Conservation (phyloP, 495 filamentous ascomycete species). For the Aspergillus bertholletiae region DNA sequence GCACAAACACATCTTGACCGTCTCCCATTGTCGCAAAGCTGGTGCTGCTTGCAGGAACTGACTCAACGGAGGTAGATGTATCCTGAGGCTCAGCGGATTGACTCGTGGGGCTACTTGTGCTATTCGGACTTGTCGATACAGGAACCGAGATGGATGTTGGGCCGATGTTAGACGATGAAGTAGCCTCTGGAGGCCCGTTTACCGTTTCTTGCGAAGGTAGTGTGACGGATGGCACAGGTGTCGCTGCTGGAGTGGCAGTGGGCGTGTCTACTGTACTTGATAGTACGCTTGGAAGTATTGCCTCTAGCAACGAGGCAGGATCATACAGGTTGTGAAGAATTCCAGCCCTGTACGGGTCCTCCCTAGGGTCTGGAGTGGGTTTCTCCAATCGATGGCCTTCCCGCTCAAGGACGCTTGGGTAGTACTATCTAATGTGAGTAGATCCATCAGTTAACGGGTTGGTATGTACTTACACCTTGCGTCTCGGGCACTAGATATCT, state of each 20-base stretch:
- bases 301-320: conserved; percentile 18
- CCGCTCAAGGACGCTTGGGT: conserved; percentile 36
- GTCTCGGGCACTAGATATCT: conserved; percentile 25
- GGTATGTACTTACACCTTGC: conserved; percentile 27
- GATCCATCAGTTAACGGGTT: not conserved
- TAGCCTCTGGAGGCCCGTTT: not conserved
- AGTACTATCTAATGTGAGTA: conserved; percentile 22
- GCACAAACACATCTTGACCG: conserved; percentile 48
- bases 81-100: not conserved
- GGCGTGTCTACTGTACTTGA: not conserved
- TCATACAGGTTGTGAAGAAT: conserved; percentile 24
- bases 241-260: conserved; percentile 2
- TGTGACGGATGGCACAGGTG: not conserved
- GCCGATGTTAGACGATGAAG: not conserved
- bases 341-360: no score
- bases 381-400: conserved; percentile 38
- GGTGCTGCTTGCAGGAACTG: not conserved
- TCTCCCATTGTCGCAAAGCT: conserved; percentile 25
- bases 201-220: not conserved
- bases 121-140: not conserved
- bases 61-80: no score
- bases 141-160: not conserved
- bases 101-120: not conserved
- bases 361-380: conserved; percentile 24
- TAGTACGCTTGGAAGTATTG: conserved; percentile 7